Evolutionary conservation across 768 basidiomycete species (phyloP).

Genomic region (Butyriboletus loyo): DNA sequence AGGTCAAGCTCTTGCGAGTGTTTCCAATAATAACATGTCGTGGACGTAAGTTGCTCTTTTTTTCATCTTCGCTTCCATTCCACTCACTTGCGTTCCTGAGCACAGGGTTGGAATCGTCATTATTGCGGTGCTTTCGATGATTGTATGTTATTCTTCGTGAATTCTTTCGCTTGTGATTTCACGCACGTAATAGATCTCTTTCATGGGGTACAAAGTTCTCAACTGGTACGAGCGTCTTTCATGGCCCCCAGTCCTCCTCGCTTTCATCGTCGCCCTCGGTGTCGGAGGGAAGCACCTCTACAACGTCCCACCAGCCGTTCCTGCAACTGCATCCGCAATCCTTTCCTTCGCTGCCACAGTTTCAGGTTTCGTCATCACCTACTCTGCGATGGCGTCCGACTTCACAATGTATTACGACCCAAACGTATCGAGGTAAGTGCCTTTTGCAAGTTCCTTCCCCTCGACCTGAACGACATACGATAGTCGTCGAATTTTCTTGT

Average conservation of each 20-base stretch:
- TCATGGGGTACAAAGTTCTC: constrained; percentile 66
- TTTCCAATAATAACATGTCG: constrained; percentile 47
- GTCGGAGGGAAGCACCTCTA: constrained; percentile 70
- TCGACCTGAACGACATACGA: constrained; percentile 5
- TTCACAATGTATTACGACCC: constrained; percentile 70
- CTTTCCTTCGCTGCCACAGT: constrained; percentile 67
- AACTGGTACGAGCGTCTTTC: constrained; percentile 69
- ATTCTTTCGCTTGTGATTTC: neutral
- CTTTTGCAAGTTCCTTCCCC: neutral
- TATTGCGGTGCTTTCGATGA: constrained; percentile 63
- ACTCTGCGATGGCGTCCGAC: constrained; percentile 60
- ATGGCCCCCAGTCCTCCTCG: constrained; percentile 77
- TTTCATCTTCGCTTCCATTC: constrained; percentile 1
- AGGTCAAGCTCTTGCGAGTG: constrained; percentile 61
- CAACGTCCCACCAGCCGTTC: constrained; percentile 42
- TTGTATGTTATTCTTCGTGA: constrained; percentile 36
- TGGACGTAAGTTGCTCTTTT: constrained; percentile 41
- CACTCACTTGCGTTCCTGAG: constrained; percentile 9
- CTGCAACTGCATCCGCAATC: constrained; percentile 53
- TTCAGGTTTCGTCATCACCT: constrained; percentile 72
- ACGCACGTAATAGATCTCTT: constrained; percentile 44
- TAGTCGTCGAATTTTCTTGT: constrained; percentile 61
- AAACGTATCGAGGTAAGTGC: constrained; percentile 51
- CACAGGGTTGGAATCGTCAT: constrained; percentile 79
- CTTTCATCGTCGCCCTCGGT: constrained; percentile 67